Evolutionary conservation across 1,284 basidiomycete genomes (phyloP), one percentile per base, ranked within the genome.

Genomic region (Ceratobasidium sp.): DNA sequence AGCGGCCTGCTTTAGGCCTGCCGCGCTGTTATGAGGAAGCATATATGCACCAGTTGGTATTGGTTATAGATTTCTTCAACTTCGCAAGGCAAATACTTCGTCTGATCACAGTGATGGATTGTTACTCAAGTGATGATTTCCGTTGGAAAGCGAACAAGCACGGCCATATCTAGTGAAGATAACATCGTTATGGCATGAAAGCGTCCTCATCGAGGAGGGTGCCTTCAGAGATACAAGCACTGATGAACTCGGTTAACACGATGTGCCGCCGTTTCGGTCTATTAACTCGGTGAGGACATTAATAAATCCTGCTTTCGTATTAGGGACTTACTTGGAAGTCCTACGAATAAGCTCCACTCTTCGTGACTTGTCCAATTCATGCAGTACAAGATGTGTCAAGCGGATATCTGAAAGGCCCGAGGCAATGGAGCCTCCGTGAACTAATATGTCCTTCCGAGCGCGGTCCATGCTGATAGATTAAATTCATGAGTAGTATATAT

Each of bases 321-420:
- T n/a, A 58, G 76, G 77, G 64, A 75, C 81, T 72, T 73, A 93
- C 91, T 87, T 83, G 10, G 89, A 85, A 8, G 91, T 93, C 62
- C 83, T 83, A 73, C 85, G 85, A 74, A 88, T 86, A 64, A 95
- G 80, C 69, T 88, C 85, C 45, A 85, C 77, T 60, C 93, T 86
- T 43, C 93, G 85, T 70, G 84, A 86, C 54, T 82, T 82, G 72
- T 93, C 91, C 12, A 88, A 84, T 77, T 89, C 90, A 78, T 95
- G 91, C 69, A 94, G 77, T 45, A 96, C 81, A 45, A 96, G 80
- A 77, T 96, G 94, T 0, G 94, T 96, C 35, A 96, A 80, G 75
- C 89, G 91, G 6, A 87, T 83, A 62, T 96, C 86, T 62, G 85
- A 78, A 1, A 96, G 80, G 68, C 84, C 84, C 3, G 83, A 69